Evolutionary conservation across 1,284 basidiomycete species (phyloP), one percentile per base, ranked within the genome.

Genomic region (Papiliotrema flavescens): DNA sequence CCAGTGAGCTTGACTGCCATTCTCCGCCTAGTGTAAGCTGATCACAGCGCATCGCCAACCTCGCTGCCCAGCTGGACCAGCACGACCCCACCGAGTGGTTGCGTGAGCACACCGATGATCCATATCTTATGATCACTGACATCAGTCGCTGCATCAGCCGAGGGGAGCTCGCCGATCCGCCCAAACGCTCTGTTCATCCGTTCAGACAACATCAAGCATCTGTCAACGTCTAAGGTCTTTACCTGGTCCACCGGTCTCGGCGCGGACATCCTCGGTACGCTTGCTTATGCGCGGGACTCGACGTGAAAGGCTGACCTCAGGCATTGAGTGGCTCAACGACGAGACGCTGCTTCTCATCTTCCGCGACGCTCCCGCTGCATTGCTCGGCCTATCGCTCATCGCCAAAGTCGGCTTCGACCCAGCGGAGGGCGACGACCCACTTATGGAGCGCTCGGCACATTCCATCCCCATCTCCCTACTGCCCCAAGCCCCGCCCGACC

Each of bases 251-350:
- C 65, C 5, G 56, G 61, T 35, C 61, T 69, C 1, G 73, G 73
- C 20, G 70, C 71, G 11, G 56, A 53, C 43, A 63, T 65, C 7
- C 67, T 73, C 66, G 73, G 71, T 71, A 41, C 28, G 69, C 60
- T 24, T 20, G 19, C 3, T n/a, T 37, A 49, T 20, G 13, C 6
- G 9, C 24, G 8, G 3, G 9, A 11, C 17, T 15, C 39, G 39
- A 39, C 20, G 13, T 24, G 17, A 26, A 11, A 28, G 26, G n/a
- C 22, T 17, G 22, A 13, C 9, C 24, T 1, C 26, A 72, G 71
- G 71, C 19, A 73, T 75, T 51, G 73, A 75, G 62, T 75, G 73
- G 73, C 62, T 75, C 9, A 75, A 75, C 58, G 73, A 75, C 59
- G 61, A 67, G 2, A 70, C 70, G 0, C 63, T 75, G 6, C 53